phyloP scores from a whole-genome alignment of 331 rosid genomes.

The Quercus lobata region DNA sequence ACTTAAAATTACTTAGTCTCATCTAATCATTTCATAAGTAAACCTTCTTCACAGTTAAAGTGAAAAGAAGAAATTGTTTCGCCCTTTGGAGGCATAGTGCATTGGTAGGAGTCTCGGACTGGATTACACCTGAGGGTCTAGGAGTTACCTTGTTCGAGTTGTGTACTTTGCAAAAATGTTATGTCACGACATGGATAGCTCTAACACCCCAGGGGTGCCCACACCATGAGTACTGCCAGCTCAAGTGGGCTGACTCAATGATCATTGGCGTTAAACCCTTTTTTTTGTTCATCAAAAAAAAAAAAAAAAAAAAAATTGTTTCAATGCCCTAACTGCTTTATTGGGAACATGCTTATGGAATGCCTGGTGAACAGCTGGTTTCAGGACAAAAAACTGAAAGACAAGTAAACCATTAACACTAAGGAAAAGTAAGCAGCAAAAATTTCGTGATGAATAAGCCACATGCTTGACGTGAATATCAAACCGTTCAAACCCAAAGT shows the following conservation, averaged over 20 bases:
- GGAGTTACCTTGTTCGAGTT: fast-evolving
- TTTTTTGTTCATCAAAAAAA: too few relatives aligned
- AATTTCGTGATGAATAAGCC: not conserved
- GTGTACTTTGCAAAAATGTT: too few relatives aligned
- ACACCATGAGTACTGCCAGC: too few relatives aligned
- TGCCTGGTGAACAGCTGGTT: constrained; percentile 91
- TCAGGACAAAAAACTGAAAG: constrained; percentile 76
- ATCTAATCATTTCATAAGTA: not conserved
- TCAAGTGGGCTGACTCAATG: too few relatives aligned
- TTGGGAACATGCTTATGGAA: constrained; percentile 74
- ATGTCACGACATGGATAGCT: too few relatives aligned
- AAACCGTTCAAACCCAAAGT: not conserved
- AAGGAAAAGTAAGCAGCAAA: constrained; percentile 4
- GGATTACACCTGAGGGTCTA: too few relatives aligned
- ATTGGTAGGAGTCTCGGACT: too few relatives aligned
- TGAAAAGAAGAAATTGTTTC: constrained; percentile 4
- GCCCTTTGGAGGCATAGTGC: too few relatives aligned
- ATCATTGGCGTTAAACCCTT: too few relatives aligned
- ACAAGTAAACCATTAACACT: constrained; percentile 7
- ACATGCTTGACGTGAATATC: not conserved
- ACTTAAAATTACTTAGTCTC: constrained; percentile 1
- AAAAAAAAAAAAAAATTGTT: not conserved
- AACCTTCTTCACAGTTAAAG: not conserved
- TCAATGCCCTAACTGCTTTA: constrained; percentile 53
- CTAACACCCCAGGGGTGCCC: too few relatives aligned